Conservation (phyloP, 768 basidiomycete species). For the Psilocybe cubensis region DNA sequence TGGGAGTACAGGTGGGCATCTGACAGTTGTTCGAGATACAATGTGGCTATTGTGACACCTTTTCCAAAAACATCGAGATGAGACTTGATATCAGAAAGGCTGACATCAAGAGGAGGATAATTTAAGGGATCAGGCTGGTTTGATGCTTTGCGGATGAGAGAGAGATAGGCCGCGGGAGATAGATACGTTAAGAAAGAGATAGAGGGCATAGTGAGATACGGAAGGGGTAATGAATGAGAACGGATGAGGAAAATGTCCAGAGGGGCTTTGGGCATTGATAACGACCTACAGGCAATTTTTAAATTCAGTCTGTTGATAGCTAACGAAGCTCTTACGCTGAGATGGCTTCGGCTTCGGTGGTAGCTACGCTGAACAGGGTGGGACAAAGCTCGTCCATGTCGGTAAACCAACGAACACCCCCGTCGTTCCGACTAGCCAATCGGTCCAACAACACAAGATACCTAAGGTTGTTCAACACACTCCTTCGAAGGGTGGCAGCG, state of each 20-base stretch:
- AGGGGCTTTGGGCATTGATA: slow-evolving; percentile 46
- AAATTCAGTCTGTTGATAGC: slow-evolving; percentile 6
- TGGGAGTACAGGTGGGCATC: slow-evolving; percentile 42
- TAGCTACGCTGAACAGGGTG: slow-evolving; percentile 51
- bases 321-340: slow-evolving; percentile 48
- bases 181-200: slow-evolving; percentile 74
- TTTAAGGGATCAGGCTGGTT: slow-evolving; percentile 17
- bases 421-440: slow-evolving; percentile 61
- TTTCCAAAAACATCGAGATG: slow-evolving; percentile 41
- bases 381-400: slow-evolving; percentile 60
- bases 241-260: slow-evolving; percentile 76
- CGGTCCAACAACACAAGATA: slow-evolving; percentile 77
- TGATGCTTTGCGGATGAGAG: slow-evolving; percentile 46
- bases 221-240: slow-evolving; percentile 69
- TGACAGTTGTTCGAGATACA: slow-evolving; percentile 42
- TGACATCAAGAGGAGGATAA: slow-evolving; percentile 53
- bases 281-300: slow-evolving; percentile 33
- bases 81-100: slow-evolving; percentile 49
- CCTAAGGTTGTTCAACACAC: slow-evolving; percentile 57
- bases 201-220: slow-evolving; percentile 68
- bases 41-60: slow-evolving; percentile 61
- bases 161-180: slow-evolving; percentile 72
- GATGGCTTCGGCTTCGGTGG: slow-evolving; percentile 53
- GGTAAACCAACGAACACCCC: slow-evolving; percentile 77
- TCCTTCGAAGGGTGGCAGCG: slow-evolving; percentile 51